Base-by-base conservation (phyloP, 352 stramenopile genomes). In the Pythium rishiriense region DNA sequence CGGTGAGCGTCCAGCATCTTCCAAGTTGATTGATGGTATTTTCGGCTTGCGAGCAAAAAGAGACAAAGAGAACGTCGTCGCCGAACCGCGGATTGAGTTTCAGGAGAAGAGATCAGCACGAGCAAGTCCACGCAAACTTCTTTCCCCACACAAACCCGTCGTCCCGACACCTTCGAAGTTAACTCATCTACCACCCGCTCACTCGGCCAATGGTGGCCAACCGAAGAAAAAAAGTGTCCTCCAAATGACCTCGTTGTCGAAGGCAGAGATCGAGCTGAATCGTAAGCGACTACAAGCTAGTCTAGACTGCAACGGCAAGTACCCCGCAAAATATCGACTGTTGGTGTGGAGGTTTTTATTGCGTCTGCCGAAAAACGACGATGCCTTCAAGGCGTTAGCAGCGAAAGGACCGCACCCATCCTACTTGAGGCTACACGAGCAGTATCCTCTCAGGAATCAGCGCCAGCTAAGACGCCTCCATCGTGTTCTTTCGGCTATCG, bases 321-420 rank as follows among this genome's bases (percentile, higher is more conserved):
- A 93, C 53, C 88, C 88, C 0, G 81, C 75, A 17, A 92, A 93
- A 50, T 96, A 96, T 58, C 85, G 88, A 3, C 73, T 91, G 19
- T 69, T 96, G 1, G 85, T 91, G 24, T 97, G 88, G 88, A 75
- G 80, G 28, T 97, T 94, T 43, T 64, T 97, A 49, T 70, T 97
- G 58, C 74, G 66, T 1, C 63, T 98, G 17, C 92, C 92, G 11
- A 87, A 87, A 49, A 97, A 97, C 47, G 81, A 88, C 57, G 72
- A 78, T 52, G 78, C 86, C 17, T 97, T 97, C 51, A 75, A 73
- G 6, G 71, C 76, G 3, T 78, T 97, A 9, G 67, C 89, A 24
- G 63, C 66, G 14, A 94, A 94, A 76, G 92, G 85, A 21, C 77
- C 84, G 15, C 87, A 97, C 42, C 78, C 86, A 0, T 74, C 76